phyloP scores from a whole-genome alignment of 495 filamentous ascomycete species.

The Xylaria telfairii region DNA sequence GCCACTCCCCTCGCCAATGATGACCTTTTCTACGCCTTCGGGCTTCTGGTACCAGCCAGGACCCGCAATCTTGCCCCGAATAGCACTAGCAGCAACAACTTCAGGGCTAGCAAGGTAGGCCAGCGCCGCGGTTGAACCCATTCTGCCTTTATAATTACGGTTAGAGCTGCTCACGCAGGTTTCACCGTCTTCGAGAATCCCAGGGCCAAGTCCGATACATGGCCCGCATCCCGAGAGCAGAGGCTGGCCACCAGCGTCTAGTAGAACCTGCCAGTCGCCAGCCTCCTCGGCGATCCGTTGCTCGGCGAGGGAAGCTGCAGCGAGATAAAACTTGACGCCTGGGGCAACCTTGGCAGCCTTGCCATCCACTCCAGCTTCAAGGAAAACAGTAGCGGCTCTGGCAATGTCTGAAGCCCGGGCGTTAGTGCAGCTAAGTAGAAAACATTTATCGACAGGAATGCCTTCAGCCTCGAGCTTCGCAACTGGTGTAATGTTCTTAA shows the following conservation, averaged over 20 bases:
- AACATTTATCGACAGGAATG: slow-evolving; percentile 84
- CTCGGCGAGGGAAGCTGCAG: slow-evolving; percentile 83
- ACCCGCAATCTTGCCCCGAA: slow-evolving; percentile 77
- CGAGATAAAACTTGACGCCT: slow-evolving; percentile 88
- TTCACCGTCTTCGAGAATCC: slow-evolving; percentile 83
- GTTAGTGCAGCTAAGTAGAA: slow-evolving; percentile 93
- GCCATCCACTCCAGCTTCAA: slow-evolving; percentile 67
- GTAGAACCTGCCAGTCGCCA: slow-evolving; percentile 86
- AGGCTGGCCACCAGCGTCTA: slow-evolving; percentile 72
- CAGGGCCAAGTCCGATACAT: slow-evolving; percentile 91
- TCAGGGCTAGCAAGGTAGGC: slow-evolving; percentile 88
- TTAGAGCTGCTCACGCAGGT: slow-evolving; percentile 81
- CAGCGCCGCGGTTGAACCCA: neutral
- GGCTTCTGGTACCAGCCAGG: slow-evolving; percentile 76
- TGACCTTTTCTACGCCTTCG: slow-evolving; percentile 67
- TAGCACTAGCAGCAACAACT: slow-evolving; percentile 87
- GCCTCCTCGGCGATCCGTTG: slow-evolving; percentile 78
- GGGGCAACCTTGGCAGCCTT: slow-evolving; percentile 75
- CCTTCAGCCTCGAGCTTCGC: slow-evolving; percentile 71
- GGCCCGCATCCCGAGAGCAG: slow-evolving; percentile 58
- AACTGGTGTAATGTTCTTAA: slow-evolving; percentile 84
- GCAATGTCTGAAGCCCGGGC: slow-evolving; percentile 81
- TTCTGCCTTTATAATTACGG: slow-evolving; percentile 87
- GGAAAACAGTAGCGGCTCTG: slow-evolving; percentile 86
- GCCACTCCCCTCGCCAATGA: slow-evolving; percentile 74